Evolutionary conservation across 2,329 filamentous ascomycete genomes (phyloP), one percentile per base, ranked within the genome.

Genomic region (Chaetomiaceae sp.): DNA sequence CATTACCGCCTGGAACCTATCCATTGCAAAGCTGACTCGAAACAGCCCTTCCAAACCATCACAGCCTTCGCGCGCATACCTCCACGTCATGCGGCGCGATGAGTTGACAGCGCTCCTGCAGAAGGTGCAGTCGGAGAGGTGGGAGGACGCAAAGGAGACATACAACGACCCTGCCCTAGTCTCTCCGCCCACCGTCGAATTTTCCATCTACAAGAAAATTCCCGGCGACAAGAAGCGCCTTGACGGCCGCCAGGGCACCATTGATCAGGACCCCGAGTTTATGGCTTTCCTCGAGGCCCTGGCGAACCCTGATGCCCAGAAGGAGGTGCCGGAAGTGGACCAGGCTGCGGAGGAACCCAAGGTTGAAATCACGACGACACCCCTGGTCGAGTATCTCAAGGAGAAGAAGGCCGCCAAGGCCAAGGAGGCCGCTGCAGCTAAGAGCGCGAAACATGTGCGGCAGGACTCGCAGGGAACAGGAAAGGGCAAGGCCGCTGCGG

Each of bases 211-310:
- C 72, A 89, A 89, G 61, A 91, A 91, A 64, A 81, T 90, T 1
- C 90, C 92, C 1, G 82, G 82, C 55, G 81, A 78, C 33, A 89
- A 89, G 68, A 82, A 82, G 46, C 84, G 90, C 31, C 82, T 83
- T 50, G 94, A 99, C 74, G 83, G 84, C 49, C 85, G 91, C 14
- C 89, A 96, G 68, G 94, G 92, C 49, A 96, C 91, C 3, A 97
- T 99, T 61, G 94, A 99, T 64, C 91, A 96, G 67, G 94, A 99
- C 65, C 84, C 89, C 0, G 94, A 97, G 63, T 99, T 96, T 64
- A 95, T 96, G 75, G 84, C 85, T 23, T 99, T 97, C 68, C 79
- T 99, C 7, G 88, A 95, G 68, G 87, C 82, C 50, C 79, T 97
- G 43, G 95, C 91, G 1, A 90, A 95, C 61, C 81, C 81, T 1